These are phyloP conservation scores for Boletus eberwhitei DNA, from an alignment of 768 basidiomycete species.

Conservation along the genomic window DNA sequence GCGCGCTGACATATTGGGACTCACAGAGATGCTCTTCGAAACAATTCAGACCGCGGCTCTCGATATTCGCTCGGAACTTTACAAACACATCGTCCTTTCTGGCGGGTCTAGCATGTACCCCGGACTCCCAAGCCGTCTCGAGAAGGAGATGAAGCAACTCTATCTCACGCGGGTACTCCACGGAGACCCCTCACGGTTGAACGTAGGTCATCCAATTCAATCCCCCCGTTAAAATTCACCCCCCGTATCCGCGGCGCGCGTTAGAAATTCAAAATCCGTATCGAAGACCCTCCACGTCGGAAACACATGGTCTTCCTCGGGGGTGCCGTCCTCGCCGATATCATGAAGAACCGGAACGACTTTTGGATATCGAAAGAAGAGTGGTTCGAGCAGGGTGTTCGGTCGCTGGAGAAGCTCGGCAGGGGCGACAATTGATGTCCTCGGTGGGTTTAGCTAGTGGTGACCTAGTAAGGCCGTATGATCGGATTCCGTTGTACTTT, in stretches of 20 bases:
- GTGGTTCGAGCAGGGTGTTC: slow-evolving; percentile 88
- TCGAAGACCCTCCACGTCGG: slow-evolving; percentile 95
- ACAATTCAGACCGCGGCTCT: slow-evolving; percentile 91
- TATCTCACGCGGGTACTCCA: slow-evolving; percentile 87
- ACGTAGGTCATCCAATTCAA: slow-evolving; percentile 51
- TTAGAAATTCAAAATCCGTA: slow-evolving; percentile 99
- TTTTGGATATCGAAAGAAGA: slow-evolving; percentile 96
- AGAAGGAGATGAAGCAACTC: slow-evolving; percentile 99
- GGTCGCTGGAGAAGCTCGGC: slow-evolving; percentile 82
- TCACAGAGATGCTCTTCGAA: slow-evolving; percentile 89
- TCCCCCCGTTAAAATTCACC: not conserved
- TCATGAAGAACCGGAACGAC: slow-evolving; percentile 92
- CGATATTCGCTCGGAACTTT: slow-evolving; percentile 85
- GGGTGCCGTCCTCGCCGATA: slow-evolving; percentile 96
- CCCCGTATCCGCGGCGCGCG: not conserved
- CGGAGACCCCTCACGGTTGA: slow-evolving; percentile 79
- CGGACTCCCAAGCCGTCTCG: slow-evolving; percentile 91
- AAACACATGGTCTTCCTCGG: slow-evolving; percentile 99
- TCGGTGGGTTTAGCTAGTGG: not conserved
- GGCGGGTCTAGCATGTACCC: slow-evolving; percentile 99
- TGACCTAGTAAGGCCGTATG: not conserved
- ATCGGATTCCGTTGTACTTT: not conserved
- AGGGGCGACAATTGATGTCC: slow-evolving; percentile 48
- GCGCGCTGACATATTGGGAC: not conserved
- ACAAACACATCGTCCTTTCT: slow-evolving; percentile 97